These are phyloP conservation scores for Sporisorium scitamineum DNA, from an alignment of 1,284 basidiomycete genomes.

Conservation along the genomic window DNA sequence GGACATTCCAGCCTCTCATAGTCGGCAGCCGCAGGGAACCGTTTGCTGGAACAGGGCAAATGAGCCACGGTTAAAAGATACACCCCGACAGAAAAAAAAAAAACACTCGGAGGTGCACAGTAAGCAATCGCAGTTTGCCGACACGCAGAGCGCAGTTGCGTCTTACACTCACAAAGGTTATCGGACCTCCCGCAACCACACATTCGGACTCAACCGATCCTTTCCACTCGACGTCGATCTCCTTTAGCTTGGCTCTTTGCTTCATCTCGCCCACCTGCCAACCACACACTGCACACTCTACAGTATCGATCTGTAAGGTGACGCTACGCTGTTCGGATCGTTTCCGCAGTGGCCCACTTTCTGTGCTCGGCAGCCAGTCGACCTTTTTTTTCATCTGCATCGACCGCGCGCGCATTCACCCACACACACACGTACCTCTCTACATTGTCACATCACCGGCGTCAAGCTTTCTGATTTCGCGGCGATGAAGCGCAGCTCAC, in stretches of 20 bases:
- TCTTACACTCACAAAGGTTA: too few relatives aligned
- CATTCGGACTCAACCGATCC: neutral
- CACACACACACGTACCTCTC: neutral
- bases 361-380: too few relatives aligned
- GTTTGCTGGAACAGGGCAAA: too few relatives aligned
- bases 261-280: neutral
- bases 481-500: conserved; percentile 5
- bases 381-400: neutral
- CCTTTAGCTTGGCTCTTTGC: neutral
- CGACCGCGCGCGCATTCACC: neutral
- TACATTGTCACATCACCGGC: neutral
- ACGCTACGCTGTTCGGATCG: conserved; percentile 1
- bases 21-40: neutral
- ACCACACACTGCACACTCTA: too few relatives aligned
- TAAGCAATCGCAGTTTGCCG: too few relatives aligned
- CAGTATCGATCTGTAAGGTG: neutral
- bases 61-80: too few relatives aligned
- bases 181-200: conserved; percentile 9
- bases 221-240: conserved; percentile 11
- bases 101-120: neutral
- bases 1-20: neutral
- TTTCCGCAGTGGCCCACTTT: neutral
- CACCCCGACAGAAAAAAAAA: too few relatives aligned
- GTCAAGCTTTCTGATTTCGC: too few relatives aligned
- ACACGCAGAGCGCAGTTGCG: too few relatives aligned